Evolutionary conservation across 2,329 filamentous ascomycete species (phyloP), one percentile per base, ranked within the genome.

Genomic region (Xylariomycetidae sp.): DNA sequence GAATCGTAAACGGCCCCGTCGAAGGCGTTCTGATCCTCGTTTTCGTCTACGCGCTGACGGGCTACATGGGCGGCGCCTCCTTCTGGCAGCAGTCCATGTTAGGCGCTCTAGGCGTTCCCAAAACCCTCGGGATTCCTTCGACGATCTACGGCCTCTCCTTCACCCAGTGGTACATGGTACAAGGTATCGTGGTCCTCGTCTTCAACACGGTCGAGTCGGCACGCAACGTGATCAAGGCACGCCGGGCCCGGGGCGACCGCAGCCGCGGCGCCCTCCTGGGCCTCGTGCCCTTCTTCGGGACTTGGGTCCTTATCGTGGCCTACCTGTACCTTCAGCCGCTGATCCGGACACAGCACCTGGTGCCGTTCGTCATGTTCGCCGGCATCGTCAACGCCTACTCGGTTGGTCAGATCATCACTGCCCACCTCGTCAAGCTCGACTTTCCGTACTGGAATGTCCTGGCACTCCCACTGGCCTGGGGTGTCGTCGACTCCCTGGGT

Each of bases 361-460:
- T 98, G 13, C 89, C 92, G 2, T 97, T 98, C 60, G 72, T 83
- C 44, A 72, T 97, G 57, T 96, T 92, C 57, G 83, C 85, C 26
- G 89, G 89, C 35, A 68, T 97, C 37, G 74, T 95, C 56, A 97
- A 97, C 57, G 89, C 92, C 41, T 97, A 96, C 67, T 86, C 85
- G 32, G 90, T 97, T 37, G 90, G 90, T 6, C 85, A 89, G 59
- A 96, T 97, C 69, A 97, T 97, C 63, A 88, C 87, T 27, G 89
- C 89, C 1, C 92, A 98, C 62, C 72, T 98, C 14, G 88, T 90
- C 40, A 85, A 90, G 62, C 76, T 86, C 26, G 74, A 75, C 10
- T 98, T 96, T 66, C 92, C 92, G 5, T 94, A 90, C 70, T 80
- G 81, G 62, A 97, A 97, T 61, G 77, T 96, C 13, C 70, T 97